Percentiles rank a stretch among this genome's conserved stretches.
Evolutionary conservation across 2,329 filamentous ascomycete species (phyloP).

Genomic region (Pyrenophora tritici-repentis): DNA sequence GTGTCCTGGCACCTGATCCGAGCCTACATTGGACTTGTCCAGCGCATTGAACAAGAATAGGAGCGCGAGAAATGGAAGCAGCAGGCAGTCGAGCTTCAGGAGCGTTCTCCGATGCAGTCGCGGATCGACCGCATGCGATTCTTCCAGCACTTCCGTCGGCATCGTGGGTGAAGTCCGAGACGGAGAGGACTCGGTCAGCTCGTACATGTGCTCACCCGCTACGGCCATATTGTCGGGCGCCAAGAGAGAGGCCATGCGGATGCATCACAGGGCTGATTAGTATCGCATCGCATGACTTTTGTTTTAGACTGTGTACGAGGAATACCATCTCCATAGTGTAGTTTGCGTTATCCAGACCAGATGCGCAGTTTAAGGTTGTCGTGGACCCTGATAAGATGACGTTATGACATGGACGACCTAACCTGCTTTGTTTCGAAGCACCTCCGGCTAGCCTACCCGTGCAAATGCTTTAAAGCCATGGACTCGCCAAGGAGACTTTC

Average conservation of each 20-base stretch:
- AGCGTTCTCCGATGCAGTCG: conserved; percentile 46
- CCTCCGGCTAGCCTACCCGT: no score
- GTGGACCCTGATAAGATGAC: conserved; percentile 11
- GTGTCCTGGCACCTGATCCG: not conserved
- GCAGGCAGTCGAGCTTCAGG: conserved; percentile 56
- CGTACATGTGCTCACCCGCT: conserved; percentile 13
- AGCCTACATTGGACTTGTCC: conserved; percentile 55
- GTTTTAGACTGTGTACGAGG: not conserved
- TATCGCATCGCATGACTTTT: conserved; percentile 3
- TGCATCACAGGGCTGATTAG: conserved; percentile 14
- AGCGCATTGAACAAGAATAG: conserved; percentile 60
- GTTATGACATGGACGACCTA: conserved; percentile 2
- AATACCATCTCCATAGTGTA: not conserved
- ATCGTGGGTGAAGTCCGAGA: conserved; percentile 11
- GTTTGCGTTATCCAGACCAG: not conserved
- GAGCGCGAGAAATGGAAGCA: conserved; percentile 58
- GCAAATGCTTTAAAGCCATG: no score
- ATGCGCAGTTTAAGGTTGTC: not conserved
- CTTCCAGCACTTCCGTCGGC: conserved; percentile 15
- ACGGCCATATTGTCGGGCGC: conserved; percentile 21
- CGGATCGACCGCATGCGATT: not conserved
- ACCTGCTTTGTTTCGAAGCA: no score
- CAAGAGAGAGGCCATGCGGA: conserved; percentile 15
- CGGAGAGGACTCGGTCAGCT: conserved; percentile 16
- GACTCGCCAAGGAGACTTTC: no score